Percentiles rank a stretch among this genome's conserved stretches.
These are phyloP conservation scores for Monosporascus sp. DNA, from an alignment of 2,329 filamentous ascomycete genomes.

Conservation along the genomic window DNA sequence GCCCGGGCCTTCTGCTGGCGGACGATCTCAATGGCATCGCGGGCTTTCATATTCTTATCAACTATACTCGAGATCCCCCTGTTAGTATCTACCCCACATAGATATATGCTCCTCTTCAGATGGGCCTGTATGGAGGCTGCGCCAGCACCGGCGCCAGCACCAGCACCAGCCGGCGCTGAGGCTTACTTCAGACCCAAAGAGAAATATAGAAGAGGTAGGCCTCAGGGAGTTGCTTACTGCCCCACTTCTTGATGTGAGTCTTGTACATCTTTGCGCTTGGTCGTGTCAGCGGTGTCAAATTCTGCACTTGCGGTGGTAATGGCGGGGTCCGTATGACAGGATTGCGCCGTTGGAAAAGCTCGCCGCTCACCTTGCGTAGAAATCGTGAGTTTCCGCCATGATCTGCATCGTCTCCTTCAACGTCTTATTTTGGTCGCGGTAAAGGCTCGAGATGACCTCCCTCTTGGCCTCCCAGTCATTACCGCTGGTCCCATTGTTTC, in stretches of 20 bases:
- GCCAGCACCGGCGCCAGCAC: not conserved
- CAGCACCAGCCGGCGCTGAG: not conserved
- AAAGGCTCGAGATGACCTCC: not conserved
- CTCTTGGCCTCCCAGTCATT: slow-evolving; percentile 2
- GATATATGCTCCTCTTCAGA: not conserved
- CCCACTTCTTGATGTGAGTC: slow-evolving; percentile 26
- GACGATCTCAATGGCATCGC: slow-evolving; percentile 26
- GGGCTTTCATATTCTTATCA: slow-evolving; percentile 27
- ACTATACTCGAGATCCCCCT: not conserved
- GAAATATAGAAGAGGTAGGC: not conserved
- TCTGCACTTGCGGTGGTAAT: not conserved
- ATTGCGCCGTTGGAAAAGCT: not conserved
- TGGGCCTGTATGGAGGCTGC: not conserved
- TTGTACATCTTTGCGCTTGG: slow-evolving; percentile 26
- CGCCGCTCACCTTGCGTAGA: slow-evolving; percentile 37
- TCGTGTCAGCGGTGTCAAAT: slow-evolving; percentile 3
- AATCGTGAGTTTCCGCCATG: slow-evolving; percentile 40
- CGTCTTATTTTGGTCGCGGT: slow-evolving; percentile 25
- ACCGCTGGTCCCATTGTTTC: not conserved
- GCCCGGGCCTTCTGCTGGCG: slow-evolving; percentile 24
- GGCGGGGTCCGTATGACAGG: not conserved
- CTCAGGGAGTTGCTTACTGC: slow-evolving; percentile 6
- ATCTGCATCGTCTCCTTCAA: slow-evolving; percentile 24
- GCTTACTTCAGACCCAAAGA: not conserved
- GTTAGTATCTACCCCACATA: not conserved